These are phyloP conservation scores for Rubia yunnanensis DNA, from an alignment of 257 asterid genomes.

Conservation along the genomic window DNA sequence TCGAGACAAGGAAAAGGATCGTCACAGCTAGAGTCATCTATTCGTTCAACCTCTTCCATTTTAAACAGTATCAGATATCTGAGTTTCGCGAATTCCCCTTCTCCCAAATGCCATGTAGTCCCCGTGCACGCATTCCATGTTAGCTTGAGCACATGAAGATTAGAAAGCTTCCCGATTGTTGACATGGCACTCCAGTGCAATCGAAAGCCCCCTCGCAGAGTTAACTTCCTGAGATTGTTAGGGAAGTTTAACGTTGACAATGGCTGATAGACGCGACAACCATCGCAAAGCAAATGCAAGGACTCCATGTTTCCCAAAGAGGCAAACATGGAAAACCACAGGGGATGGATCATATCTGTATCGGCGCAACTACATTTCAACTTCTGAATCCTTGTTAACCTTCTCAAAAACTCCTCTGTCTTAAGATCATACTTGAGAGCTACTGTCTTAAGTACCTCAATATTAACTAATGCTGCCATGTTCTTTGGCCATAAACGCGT, in stretches of 20 bases:
- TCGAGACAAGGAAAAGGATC: not conserved
- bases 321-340: not conserved
- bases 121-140: not conserved
- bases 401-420: not conserved
- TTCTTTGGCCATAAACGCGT: no score
- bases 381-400: not conserved
- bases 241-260: not conserved
- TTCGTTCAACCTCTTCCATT: not conserved
- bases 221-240: not conserved
- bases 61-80: not conserved
- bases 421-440: not conserved
- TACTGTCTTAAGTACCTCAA: not conserved
- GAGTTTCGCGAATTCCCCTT: constrained; percentile 1
- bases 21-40: not conserved
- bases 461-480: not conserved
- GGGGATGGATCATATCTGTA: no score
- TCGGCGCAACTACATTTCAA: not conserved
- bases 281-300: no score
- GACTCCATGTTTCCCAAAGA: not conserved
- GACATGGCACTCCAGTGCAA: not conserved
- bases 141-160: constrained; percentile 9
- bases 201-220: not conserved
- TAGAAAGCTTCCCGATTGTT: not conserved
- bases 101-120: constrained; percentile 1
- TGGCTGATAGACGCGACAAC: no score